phyloP scores from a whole-genome alignment of 768 basidiomycete species.

The Amanita pseudoporphyria region DNA sequence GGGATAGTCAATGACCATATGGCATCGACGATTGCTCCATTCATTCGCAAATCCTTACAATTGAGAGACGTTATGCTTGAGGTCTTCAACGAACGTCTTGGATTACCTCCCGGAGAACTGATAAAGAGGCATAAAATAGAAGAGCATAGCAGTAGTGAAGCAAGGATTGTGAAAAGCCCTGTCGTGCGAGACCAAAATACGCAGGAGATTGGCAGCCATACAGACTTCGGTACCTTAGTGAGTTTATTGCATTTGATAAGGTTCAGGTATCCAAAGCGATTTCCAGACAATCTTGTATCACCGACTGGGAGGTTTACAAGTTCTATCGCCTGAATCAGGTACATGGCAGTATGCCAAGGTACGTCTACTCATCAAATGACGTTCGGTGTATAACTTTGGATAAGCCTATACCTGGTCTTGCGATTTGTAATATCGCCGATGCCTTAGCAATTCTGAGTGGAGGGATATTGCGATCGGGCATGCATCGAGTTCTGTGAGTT shows the following conservation, averaged over 20 bases:
- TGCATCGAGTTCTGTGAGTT: constrained; percentile 40
- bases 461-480: constrained; percentile 52
- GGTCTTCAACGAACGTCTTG: constrained; percentile 41
- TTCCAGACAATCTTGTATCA: constrained; percentile 60
- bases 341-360: constrained; percentile 66
- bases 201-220: constrained; percentile 52
- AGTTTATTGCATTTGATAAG: constrained; percentile 13
- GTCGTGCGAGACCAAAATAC: constrained; percentile 26
- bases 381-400: background rate
- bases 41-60: constrained; percentile 46
- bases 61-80: constrained; percentile 43
- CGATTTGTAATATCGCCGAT: constrained; percentile 56
- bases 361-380: constrained; percentile 8
- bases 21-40: constrained; percentile 38
- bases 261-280: constrained; percentile 23
- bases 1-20: constrained; percentile 40
- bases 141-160: constrained; percentile 48
- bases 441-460: constrained; percentile 54
- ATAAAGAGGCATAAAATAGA: constrained; percentile 29
- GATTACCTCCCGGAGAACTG: constrained; percentile 18
- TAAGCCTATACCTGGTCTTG: constrained; percentile 44
- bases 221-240: constrained; percentile 66
- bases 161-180: constrained; percentile 43
- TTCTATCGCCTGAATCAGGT: constrained; percentile 49
- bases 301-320: constrained; percentile 60